Evolutionary conservation across 2,329 filamentous ascomycete genomes (phyloP), one percentile per base, ranked within the genome.

Genomic region (Escovopsis sp.): DNA sequence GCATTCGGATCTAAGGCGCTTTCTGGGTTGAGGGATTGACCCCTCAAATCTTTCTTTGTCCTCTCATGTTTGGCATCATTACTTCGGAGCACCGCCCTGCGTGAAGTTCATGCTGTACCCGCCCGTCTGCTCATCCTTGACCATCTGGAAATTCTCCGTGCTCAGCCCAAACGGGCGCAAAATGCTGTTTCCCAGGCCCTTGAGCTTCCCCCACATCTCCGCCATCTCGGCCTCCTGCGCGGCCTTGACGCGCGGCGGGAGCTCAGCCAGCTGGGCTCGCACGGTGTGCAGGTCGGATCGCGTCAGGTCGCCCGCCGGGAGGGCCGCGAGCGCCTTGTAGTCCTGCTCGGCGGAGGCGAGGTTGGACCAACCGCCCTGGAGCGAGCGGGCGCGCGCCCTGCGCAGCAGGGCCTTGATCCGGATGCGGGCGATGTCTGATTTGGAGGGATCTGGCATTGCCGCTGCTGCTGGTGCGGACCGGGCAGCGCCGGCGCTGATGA

Each of bases 201-300:
- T 94, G 48, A 98, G 60, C 62, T 96, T 94, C 14, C 80, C 83
- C 86, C 94, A 93, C 86, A 96, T 94, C 60, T 98, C 88, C 3
- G 72, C 78, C 71, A 90, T 84, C 58, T 98, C 90, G 46, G 70
- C 71, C 50, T 94, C 79, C 58, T 86, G 84, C 1, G 87, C 86
- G 14, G 70, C 71, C 43, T 88, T 82, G 34, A 85, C 70, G 41
- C 69, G 67, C 2, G 68, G 62, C 2, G 84, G 83, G 27, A 96
- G 58, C 16, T 64, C 61, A 12, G 65, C 57, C 39, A 92, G 62
- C 45, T 85, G 79, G 19, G 63, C 58, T 35, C 73, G 65, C 2
- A 92, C 79, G 13, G 79, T 70, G 47, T 68, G 75, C 51, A 62
- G 63, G 48, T 94, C 87, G 8, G 72, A 65, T 0, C 65, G 48